Conservation (phyloP, 805 yeast species). For the Saturnispora ahearnii region DNA sequence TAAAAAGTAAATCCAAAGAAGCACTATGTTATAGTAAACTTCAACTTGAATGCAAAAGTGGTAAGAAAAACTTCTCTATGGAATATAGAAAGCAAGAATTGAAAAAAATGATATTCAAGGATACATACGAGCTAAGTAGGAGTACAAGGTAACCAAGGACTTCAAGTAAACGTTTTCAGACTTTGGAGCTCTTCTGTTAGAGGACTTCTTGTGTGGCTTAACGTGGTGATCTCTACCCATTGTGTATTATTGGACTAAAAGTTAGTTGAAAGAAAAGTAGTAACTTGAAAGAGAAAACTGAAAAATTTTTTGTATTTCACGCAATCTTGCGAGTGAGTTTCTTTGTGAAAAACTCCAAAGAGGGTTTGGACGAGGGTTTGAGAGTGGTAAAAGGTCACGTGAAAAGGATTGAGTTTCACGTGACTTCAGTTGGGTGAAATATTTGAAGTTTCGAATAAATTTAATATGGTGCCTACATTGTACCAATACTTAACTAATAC, state of each 20-base stretch:
- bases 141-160: slow-evolving; percentile 94
- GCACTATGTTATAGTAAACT: neutral
- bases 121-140: slow-evolving; percentile 98
- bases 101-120: slow-evolving; percentile 10
- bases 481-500: too few species aligned
- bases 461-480: too few species aligned
- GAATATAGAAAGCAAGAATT: slow-evolving; percentile 20
- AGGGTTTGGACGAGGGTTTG: neutral
- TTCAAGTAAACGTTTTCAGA: slow-evolving; percentile 98
- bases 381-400: neutral
- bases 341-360: neutral
- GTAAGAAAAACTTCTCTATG: neutral
- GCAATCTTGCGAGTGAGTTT: neutral
- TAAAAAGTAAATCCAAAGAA: slow-evolving; percentile 10
- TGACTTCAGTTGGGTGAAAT: neutral
- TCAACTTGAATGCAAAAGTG: neutral
- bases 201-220: slow-evolving; percentile 92
- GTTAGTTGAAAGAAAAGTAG: neutral
- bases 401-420: neutral
- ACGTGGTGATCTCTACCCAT: slow-evolving; percentile 98
- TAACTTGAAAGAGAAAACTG: neutral
- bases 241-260: slow-evolving; percentile 20
- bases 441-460: neutral
- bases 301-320: neutral
- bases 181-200: slow-evolving; percentile 99